Conservation (phyloP, 2,329 filamentous ascomycete species). For the Nannizziopsis arthrosporioides region DNA sequence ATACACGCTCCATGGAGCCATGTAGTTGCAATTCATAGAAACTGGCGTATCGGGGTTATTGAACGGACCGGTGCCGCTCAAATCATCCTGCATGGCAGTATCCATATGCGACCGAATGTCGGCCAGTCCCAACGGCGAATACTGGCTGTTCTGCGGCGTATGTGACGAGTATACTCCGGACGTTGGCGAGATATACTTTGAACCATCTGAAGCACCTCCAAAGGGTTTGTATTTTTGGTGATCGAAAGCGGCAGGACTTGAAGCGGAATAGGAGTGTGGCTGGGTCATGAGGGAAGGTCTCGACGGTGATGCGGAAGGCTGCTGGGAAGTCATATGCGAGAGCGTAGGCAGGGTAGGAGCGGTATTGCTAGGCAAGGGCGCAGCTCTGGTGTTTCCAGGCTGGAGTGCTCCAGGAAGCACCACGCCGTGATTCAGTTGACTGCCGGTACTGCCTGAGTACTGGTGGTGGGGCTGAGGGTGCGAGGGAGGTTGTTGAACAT, state of each 20-base stretch:
- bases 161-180: slow-evolving; percentile 34
- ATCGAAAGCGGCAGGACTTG: slow-evolving; percentile 59
- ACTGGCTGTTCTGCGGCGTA: slow-evolving; percentile 51
- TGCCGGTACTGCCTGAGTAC: slow-evolving; percentile 34
- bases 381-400: slow-evolving; percentile 41
- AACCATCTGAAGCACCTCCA: slow-evolving; percentile 52
- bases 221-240: slow-evolving; percentile 52
- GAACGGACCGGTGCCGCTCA: slow-evolving; percentile 41
- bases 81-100: slow-evolving; percentile 63
- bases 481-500: slow-evolving; percentile 42
- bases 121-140: slow-evolving; percentile 79
- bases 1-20: slow-evolving; percentile 90
- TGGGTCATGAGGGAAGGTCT: slow-evolving; percentile 50
- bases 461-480: slow-evolving; percentile 23
- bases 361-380: slow-evolving; percentile 43
- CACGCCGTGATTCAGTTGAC: slow-evolving; percentile 19
- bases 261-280: slow-evolving; percentile 63
- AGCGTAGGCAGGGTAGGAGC: slow-evolving; percentile 49
- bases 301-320: slow-evolving; percentile 44
- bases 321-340: slow-evolving; percentile 37
- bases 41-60: slow-evolving; percentile 57
- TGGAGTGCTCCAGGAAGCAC: slow-evolving; percentile 51
- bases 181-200: slow-evolving; percentile 49
- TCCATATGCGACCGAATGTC: slow-evolving; percentile 84
- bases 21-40: slow-evolving; percentile 74